phyloP scores from a whole-genome alignment of 2,329 filamentous ascomycete species.

The Colletotrichum somersetense region DNA sequence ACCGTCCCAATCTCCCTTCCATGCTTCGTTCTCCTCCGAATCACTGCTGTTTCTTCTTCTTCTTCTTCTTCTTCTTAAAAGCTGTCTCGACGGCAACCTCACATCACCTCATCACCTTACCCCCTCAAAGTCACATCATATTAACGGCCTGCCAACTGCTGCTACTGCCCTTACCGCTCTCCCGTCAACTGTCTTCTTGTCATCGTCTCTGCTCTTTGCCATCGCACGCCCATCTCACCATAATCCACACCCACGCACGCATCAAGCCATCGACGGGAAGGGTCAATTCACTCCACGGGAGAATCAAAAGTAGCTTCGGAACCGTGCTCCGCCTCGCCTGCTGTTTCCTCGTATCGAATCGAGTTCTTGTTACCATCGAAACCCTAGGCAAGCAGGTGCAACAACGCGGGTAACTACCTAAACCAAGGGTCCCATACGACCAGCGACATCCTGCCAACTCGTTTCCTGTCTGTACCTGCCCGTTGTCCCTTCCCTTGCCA shows the following conservation, averaged over 20 bases:
- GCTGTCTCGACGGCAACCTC: slow-evolving; percentile 32
- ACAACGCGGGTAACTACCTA: slow-evolving; percentile 23
- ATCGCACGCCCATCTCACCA: slow-evolving; percentile 16
- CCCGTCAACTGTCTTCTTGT: slow-evolving; percentile 13
- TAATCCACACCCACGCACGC: slow-evolving; percentile 10
- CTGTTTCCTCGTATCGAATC: slow-evolving; percentile 16
- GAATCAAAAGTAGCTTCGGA: slow-evolving; percentile 14
- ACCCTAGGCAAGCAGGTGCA: slow-evolving; percentile 29
- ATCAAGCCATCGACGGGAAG: slow-evolving; percentile 14
- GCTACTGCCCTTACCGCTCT: slow-evolving; percentile 8
- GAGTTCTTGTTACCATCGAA: slow-evolving; percentile 17
- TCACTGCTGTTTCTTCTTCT: slow-evolving; percentile 26
- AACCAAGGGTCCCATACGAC: slow-evolving; percentile 34
- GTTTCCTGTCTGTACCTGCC: slow-evolving; percentile 19
- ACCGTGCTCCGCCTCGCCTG: slow-evolving; percentile 18
- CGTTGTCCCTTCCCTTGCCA: slow-evolving; percentile 28
- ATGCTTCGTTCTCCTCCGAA: slow-evolving; percentile 29
- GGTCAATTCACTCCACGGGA: not conserved
- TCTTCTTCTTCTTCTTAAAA: slow-evolving; percentile 38
- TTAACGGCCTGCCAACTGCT: slow-evolving; percentile 24
- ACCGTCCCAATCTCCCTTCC: slow-evolving; percentile 38
- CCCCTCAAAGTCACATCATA: slow-evolving; percentile 18
- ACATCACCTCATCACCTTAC: slow-evolving; percentile 17
- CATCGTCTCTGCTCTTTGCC: not conserved
- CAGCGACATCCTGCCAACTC: slow-evolving; percentile 27